phyloP scores from a whole-genome alignment of 2,329 filamentous ascomycete species.

The Beauveria brongniartii region DNA sequence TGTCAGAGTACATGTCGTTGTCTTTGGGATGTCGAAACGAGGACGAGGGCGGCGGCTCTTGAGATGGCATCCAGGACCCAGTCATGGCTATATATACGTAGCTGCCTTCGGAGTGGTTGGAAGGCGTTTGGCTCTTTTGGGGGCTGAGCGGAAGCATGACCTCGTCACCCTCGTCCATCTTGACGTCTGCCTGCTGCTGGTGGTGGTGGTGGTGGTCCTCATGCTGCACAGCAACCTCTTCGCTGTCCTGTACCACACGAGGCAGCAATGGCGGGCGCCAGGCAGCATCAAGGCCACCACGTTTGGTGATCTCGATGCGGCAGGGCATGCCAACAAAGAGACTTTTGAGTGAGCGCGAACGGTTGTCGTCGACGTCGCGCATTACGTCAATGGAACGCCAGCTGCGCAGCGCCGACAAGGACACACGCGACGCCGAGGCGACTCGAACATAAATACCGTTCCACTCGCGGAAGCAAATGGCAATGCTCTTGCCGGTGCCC shows the following conservation, averaged over 20 bases:
- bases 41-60: neutral
- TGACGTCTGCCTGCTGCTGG: neutral
- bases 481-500: neutral
- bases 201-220: neutral
- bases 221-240: neutral
- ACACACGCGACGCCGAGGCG: neutral
- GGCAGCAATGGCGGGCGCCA: neutral
- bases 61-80: neutral
- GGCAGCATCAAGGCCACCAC: neutral
- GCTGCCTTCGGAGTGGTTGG: conserved; percentile 1
- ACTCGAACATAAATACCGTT: conserved; percentile 2
- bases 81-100: neutral
- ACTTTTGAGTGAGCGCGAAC: neutral
- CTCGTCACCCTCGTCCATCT: neutral
- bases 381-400: conserved; percentile 4
- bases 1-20: neutral
- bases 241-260: neutral
- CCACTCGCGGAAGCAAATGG: conserved; percentile 5
- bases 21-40: neutral
- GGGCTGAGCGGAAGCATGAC: neutral
- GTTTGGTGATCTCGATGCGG: neutral
- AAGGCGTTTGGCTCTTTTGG: neutral
- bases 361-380: neutral
- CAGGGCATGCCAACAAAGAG: neutral
- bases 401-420: neutral